Conservation (phyloP, 2,329 filamentous ascomycete species). For the Sporothrix pallida region DNA sequence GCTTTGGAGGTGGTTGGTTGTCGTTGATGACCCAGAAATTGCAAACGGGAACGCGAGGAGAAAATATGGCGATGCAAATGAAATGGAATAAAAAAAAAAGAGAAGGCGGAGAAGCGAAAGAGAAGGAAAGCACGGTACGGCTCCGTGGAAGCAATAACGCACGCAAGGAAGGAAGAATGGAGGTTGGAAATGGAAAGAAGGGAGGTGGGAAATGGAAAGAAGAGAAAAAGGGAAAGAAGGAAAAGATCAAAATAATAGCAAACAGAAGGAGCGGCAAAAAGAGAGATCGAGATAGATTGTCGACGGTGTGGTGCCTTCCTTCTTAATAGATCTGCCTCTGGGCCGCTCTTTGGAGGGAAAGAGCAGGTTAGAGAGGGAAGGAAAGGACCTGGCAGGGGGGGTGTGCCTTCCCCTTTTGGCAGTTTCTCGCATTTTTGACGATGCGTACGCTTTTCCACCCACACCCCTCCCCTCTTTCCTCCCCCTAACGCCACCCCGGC, state of each 20-base stretch:
- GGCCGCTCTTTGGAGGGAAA: conserved; percentile 23
- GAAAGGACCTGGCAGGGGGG: conserved; percentile 19
- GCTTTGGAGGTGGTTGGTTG: conserved; percentile 21
- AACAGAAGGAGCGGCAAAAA: conserved; percentile 28
- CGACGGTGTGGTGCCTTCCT: conserved; percentile 27
- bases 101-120: conserved; percentile 15
- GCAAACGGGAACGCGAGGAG: conserved; percentile 12
- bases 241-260: conserved; percentile 13
- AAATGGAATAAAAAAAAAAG: neutral
- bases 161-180: conserved; percentile 11
- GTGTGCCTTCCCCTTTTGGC: conserved; percentile 27
- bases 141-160: conserved; percentile 18
- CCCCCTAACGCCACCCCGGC: conserved; percentile 16
- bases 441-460: conserved; percentile 19
- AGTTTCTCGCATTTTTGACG: conserved; percentile 14
- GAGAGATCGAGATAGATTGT: conserved; percentile 28
- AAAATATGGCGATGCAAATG: conserved; percentile 10
- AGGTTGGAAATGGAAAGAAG: neutral
- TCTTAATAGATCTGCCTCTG: conserved; percentile 29
- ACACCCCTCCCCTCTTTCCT: neutral
- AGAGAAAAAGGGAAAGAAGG: neutral
- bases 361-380: conserved; percentile 25
- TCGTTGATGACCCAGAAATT: conserved; percentile 11
- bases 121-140: conserved; percentile 10
- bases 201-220: neutral